A percentile compares a stretch with the other conserved stretches of the same genome.
Evolutionary conservation across 148 eudicot species (phyloP).

Genomic region (Vaccinium macrocarpon): DNA sequence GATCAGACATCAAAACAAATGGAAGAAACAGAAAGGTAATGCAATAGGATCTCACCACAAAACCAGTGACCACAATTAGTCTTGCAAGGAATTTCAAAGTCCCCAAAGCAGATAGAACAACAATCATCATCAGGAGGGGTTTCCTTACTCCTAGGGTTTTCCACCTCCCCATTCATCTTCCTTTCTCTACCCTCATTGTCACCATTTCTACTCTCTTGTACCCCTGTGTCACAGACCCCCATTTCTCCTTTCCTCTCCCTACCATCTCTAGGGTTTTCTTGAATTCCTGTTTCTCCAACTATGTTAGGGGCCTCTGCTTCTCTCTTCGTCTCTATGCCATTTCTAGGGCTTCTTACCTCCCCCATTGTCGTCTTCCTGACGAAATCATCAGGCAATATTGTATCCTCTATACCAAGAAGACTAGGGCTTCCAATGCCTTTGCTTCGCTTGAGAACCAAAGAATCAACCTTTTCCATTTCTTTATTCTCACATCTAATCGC

Average conservation of each 20-base stretch:
- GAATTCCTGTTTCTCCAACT: background rate
- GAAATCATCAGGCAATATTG: background rate
- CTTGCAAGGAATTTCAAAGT: conserved; percentile 29
- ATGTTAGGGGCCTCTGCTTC: background rate
- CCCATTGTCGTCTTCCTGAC: conserved; percentile 1
- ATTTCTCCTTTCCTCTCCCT: background rate
- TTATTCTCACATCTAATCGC: background rate
- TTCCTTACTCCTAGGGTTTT: conserved; percentile 5
- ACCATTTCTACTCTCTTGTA: background rate
- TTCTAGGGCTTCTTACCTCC: background rate
- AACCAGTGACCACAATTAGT: conserved; percentile 41
- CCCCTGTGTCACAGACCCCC: background rate
- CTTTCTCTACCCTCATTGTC: background rate
- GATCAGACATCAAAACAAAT: background rate
- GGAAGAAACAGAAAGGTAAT: background rate
- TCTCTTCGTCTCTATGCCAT: background rate
- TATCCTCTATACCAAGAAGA: background rate
- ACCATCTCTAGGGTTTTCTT: background rate
- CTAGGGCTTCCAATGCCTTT: background rate
- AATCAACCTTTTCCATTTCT: background rate
- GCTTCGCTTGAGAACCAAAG: background rate
- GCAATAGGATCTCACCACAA: conserved; percentile 22
- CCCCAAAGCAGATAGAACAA: conserved; percentile 34
- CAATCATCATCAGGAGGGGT: conserved; percentile 35
- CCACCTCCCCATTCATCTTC: background rate